phyloP scores from a whole-genome alignment of 31 red algal genomes.

The Asparagopsis taxiformis region DNA sequence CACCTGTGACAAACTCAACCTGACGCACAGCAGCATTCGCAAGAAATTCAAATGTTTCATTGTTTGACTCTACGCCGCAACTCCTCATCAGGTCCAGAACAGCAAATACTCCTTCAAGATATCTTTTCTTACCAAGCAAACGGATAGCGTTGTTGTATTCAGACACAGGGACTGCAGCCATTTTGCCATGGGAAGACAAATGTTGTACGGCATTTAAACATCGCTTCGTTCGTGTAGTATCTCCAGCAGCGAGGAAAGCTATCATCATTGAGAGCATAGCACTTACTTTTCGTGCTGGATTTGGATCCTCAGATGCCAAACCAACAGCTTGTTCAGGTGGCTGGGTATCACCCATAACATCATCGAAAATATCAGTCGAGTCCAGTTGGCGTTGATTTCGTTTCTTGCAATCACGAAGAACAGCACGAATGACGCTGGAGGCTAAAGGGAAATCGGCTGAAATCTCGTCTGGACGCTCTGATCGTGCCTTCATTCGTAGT shows the following conservation, averaged over 20 bases:
- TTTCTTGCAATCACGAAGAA: conserved; percentile 20
- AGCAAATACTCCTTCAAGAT: conserved; percentile 61
- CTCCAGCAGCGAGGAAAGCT: background rate
- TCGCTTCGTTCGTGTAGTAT: background rate
- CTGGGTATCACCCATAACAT: background rate
- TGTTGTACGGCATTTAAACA: background rate
- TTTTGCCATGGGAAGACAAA: background rate
- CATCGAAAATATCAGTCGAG: conserved; percentile 1
- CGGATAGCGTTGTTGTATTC: conserved; percentile 62
- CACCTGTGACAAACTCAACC: conserved; percentile 89
- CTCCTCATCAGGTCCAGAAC: conserved; percentile 69
- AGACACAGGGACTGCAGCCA: conserved; percentile 16
- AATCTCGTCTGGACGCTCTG: background rate
- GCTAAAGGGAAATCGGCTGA: conserved; percentile 14
- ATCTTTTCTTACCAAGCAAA: conserved; percentile 65
- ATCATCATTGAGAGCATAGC: conserved; percentile 6
- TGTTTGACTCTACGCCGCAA: conserved; percentile 29
- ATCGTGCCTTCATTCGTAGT: conserved; percentile 1
- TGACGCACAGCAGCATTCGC: conserved; percentile 81
- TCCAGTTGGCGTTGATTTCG: conserved; percentile 1
- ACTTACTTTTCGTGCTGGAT: background rate
- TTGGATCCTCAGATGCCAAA: background rate
- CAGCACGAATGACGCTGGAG: conserved; percentile 3
- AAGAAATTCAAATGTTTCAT: conserved; percentile 78
- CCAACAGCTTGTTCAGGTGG: background rate